Evolutionary conservation across 2,329 filamentous ascomycete genomes (phyloP), one percentile per base, ranked within the genome.

Genomic region (Nigrospora sphaerica): DNA sequence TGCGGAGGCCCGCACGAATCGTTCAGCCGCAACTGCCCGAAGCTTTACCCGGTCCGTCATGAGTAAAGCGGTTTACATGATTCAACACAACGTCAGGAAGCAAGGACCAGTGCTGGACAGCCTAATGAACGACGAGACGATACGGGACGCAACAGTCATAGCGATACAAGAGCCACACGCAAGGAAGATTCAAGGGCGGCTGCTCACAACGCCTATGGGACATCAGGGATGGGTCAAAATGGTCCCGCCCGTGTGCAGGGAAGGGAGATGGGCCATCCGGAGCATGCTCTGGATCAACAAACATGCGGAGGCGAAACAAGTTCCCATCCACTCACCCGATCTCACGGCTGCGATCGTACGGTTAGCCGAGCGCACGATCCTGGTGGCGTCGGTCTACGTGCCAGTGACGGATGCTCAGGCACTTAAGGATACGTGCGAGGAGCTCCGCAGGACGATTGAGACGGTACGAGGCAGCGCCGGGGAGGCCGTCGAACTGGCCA

Each of bases 211-310:
- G 14, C 35, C 14, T 37, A 37, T 37, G 18, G 14, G 10, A 37
- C 18, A 37, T 39, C 39, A 37, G 34, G 34, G 39, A 28, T 41
- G 39, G 39, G 31, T 32, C 19, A 41, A 41, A 23, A 28, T 41
- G 40, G 40, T 42, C 32, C 40, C 40, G 17, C 14, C 40, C 28
- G 40, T 32, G n/a, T 17, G 40, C 23, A 42, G 40, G 32, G 40
- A 42, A 42, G 31, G 28, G n/a, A n/a, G n/a, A n/a, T n/a, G n/a
- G n/a, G n/a, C n/a, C 16, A 42, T 42, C 31, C 39, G 39, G 39
- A 42, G 39, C 39, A 42, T 42, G 31, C 28, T 42, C 14, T 31
- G 28, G 28, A 28, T 42, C 14, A 42, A 17, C n/a, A 42, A 42
- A 16, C 19, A 42, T 19, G 28, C 32, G 40, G 40, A 42, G 32